These are phyloP conservation scores for Gracilariopsis chorda DNA, from an alignment of 23 red algal genomes.

Conservation along the genomic window DNA sequence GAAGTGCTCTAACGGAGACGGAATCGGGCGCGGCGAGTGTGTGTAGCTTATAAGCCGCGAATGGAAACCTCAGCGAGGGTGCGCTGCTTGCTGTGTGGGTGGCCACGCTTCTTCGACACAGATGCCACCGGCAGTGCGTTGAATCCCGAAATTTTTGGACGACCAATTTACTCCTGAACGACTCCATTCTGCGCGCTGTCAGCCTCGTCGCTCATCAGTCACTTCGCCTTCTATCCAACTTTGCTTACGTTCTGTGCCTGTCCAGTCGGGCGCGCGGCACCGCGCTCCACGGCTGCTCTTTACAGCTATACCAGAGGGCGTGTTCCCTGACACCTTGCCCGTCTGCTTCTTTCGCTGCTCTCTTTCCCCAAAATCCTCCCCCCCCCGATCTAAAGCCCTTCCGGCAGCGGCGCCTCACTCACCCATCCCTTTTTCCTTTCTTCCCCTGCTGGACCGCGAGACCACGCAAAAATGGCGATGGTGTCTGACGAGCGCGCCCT, in stretches of 20 bases:
- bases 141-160: background rate
- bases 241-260: no score
- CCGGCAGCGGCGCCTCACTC: background rate
- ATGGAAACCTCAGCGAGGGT: background rate
- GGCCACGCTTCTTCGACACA: background rate
- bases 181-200: background rate
- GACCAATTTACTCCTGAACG: no score
- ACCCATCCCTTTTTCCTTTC: background rate
- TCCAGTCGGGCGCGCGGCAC: background rate
- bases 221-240: no score
- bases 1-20: background rate
- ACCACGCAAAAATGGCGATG: constrained; percentile 49
- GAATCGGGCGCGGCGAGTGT: background rate
- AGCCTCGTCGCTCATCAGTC: background rate
- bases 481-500: constrained; percentile 65
- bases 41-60: no score
- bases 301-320: background rate
- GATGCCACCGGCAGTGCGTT: background rate
- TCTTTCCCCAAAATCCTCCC: background rate
- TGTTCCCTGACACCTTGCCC: constrained; percentile 19
- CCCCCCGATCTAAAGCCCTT: background rate
- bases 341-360: no score
- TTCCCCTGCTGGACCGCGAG: background rate
- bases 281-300: background rate
- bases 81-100: background rate